Base-by-base conservation (phyloP, 192 early-diverging fungal species). In the Coemansia sp. region DNA sequence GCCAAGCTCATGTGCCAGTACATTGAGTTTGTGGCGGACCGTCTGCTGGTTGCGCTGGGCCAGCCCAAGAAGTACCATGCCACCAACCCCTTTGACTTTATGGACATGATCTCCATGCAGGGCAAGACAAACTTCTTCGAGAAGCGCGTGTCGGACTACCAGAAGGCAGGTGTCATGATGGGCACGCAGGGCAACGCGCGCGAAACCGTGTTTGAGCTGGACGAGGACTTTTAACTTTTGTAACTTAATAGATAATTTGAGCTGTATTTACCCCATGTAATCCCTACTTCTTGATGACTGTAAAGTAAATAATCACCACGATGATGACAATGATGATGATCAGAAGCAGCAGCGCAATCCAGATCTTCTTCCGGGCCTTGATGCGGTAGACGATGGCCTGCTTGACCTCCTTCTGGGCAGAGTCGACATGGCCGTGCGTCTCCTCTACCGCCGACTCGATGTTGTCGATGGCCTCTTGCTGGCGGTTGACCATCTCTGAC, bases 41-140 rank as follows among this genome's bases (percentile, higher is more conserved):
- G 94, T 51, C 81, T 98, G 38, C 77, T 96, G 55, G 91, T 95
- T 10, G 89, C 91, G 13, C 83, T 98, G 12, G 93, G 92, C 28
- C 87, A 83, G 63, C 66, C 73, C 28, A 98, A 98, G 81, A 62
- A 84, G 62, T 98, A 89, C 84, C 84, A 87, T 13, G 82, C 77
- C 3, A 70, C 85, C 59, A 98, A 98, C 66, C 96, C 96, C 40
- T 98, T 98, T 60, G 96, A 98, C 68, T 98, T 97, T 68, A 98
- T 98, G 96, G 96, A 96, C 68, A 78, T 98, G 77, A 96, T 97
- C 71, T 94, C 91, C 18, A 81, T 98, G 61, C 94, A 98, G 79
- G 95, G 94, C 63, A 98, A 98, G 82, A 96, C 96, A 50, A 97
- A 97, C 82, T 97, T 97, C 72, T 97, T 97, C 58, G 94, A 97